Conservation (phyloP, 805 yeast species). For the Nakazawaea ernobii region DNA sequence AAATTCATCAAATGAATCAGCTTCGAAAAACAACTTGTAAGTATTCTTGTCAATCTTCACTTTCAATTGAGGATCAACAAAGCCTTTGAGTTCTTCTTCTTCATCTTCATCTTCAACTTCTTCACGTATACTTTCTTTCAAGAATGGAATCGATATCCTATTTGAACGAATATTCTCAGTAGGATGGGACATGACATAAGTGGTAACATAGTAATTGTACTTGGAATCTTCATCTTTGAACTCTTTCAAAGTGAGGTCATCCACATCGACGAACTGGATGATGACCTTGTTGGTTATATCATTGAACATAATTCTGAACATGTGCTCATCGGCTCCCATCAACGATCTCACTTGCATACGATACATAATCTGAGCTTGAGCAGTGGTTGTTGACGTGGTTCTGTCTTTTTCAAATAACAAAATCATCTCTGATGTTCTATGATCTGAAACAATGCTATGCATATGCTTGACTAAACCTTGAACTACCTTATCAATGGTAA, state of each 20-base stretch:
- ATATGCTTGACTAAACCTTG: conserved; percentile 81
- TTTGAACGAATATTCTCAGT: conserved; percentile 91
- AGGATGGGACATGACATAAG: conserved; percentile 91
- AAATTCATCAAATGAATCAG: conserved; percentile 73
- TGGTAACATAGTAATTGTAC: conserved; percentile 92
- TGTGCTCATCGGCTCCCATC: conserved; percentile 78
- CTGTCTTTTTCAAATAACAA: conserved; percentile 81
- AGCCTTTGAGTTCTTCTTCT: conserved; percentile 47
- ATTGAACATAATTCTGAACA: conserved; percentile 81
- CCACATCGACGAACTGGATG: conserved; percentile 81
- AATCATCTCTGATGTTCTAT: conserved; percentile 74
- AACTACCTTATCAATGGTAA: conserved; percentile 88
- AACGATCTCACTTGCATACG: conserved; percentile 80
- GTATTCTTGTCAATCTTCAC: conserved; percentile 76
- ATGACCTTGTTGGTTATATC: conserved; percentile 45
- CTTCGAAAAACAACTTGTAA: conserved; percentile 76
- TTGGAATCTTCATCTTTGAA: conserved; percentile 64
- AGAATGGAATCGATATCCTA: conserved; percentile 72
- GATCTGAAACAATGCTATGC: conserved; percentile 76
- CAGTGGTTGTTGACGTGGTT: conserved; percentile 53
- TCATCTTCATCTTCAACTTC: conserved; percentile 46
- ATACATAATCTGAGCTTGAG: conserved; percentile 84
- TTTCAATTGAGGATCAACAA: conserved; percentile 61
- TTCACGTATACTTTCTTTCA: conserved; percentile 50
- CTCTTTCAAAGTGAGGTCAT: conserved; percentile 81